phyloP scores from a whole-genome alignment of 192 early-diverging fungal species.

The Linnemannia hyalina region DNA sequence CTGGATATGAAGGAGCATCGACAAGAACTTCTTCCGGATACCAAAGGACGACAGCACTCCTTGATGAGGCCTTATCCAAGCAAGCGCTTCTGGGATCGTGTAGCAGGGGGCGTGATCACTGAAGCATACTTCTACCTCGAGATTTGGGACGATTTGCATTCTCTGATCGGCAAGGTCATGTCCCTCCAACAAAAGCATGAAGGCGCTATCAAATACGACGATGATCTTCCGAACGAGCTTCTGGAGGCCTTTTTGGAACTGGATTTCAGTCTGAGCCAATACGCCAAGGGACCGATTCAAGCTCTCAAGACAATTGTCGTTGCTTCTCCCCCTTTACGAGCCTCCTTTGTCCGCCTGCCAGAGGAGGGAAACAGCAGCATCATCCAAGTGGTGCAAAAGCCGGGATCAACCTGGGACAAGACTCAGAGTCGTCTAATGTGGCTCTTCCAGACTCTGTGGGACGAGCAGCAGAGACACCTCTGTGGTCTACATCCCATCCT shows the following conservation, averaged over 20 bases:
- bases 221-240: constrained; percentile 35
- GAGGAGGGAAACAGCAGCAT: constrained; percentile 18
- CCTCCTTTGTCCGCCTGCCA: constrained; percentile 28
- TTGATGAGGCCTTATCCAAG: constrained; percentile 20
- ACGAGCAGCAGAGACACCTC: constrained; percentile 19
- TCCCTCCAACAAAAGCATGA: constrained; percentile 29
- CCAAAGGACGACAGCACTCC: constrained; percentile 28
- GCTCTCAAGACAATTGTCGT: constrained; percentile 15
- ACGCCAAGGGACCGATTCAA: constrained; percentile 19
- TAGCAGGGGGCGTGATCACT: constrained; percentile 6
- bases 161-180: constrained; percentile 24
- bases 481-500: constrained; percentile 18
- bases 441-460: constrained; percentile 37
- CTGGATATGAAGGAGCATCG: constrained; percentile 46
- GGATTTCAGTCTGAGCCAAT: constrained; percentile 24
- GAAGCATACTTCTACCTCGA: constrained; percentile 31
- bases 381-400: constrained; percentile 11
- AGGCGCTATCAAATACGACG: constrained; percentile 13
- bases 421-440: constrained; percentile 35
- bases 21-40: constrained; percentile 31
- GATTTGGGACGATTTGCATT: constrained; percentile 18
- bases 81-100: constrained; percentile 42
- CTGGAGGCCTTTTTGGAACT: constrained; percentile 33
- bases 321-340: constrained; percentile 41
- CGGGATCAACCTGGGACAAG: constrained; percentile 1